Evolutionary conservation across 2,329 filamentous ascomycete genomes (phyloP), one percentile per base, ranked within the genome.

Genomic region (Lecanosticta acicola): DNA sequence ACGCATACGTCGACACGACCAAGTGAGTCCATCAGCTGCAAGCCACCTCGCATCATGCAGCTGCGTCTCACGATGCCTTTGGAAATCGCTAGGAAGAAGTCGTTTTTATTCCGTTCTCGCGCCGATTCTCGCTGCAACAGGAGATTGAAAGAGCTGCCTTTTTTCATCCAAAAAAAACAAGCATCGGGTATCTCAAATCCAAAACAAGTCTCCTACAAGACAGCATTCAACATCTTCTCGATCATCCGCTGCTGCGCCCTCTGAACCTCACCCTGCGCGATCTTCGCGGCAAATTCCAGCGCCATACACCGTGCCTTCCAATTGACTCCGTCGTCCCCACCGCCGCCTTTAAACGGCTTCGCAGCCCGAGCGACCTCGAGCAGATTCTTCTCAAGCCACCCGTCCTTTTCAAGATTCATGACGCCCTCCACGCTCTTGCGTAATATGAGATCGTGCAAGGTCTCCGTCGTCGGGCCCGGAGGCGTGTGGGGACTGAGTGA

Each of bases 221-320:
- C 11, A 32, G 52, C 53, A 39, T 65, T 58, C 41, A 66, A 44
- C 17, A 66, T 51, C 52, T 56, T 54, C 38, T 64, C 58, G 26
- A 62, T 40, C 33, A 64, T 49, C 43, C 55, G 40, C 43, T 59
- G 53, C 50, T 56, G 60, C 14, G 56, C 66, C 32, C 58, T 56
- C 16, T 58, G 49, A 43, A 64, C 48, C 50, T 66, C 63, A 0
- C 61, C 63, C 29, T 54, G 57, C 17, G 62, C 62, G 16, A 66
- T 48, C 32, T 51, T 55, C 8, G 53, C 47, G 3, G 54, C 57
- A 29, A 66, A 59, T 36, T 64, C 63, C 49, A 66, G 45, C 9
- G 57, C 59, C 45, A 53, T 54, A 41, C 47, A 62, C 37, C 49
- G 58, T 9, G 50, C 46, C 46, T 59, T 63, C 63, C 62, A 65